Base-by-base conservation (phyloP, 345 rosid genomes). In the Gossypium thurberi region DNA sequence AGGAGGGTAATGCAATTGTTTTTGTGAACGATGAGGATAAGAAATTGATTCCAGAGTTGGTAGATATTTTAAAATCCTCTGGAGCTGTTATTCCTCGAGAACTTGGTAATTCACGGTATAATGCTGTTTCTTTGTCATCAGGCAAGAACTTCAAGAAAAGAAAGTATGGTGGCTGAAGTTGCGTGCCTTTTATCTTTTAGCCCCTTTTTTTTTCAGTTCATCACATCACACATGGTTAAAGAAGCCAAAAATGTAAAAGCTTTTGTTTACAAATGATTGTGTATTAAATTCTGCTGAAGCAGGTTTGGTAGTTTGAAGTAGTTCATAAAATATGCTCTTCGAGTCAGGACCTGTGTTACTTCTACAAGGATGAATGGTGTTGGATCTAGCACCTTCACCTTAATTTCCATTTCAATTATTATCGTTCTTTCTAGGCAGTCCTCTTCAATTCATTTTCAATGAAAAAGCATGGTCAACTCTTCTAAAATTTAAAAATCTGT, bases 1-100 rank as follows among this genome's bases (percentile, higher is more conserved):
- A 88, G 72, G 86, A 85, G 70, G 97, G 98, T 40, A 83, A 52
- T 23, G 88, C 96, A 10, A 72, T 94, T 75, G 78, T 81, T 28
- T 89, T 94, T 76, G 84, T 90, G 65, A 91, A 87, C 48, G 89
- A 88, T 74, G 97, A 91, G 76, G 85, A 82, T 74, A 89, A 80
- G 76, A 84, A 79, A 60, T 78, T 94, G 74, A 85, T 94, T 40
- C 85, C 89, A 28, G 95, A 89, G 62, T 76, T 92, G 56, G 80
- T 86, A 15, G 84, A 82, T 50, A 77, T 75, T 76, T 78, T 90
- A 64, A 88, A 84, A 78, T 85, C 91, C 28, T 85, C 91, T 52
- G 90, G 95, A 76, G 93, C 95, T 63, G 84, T 79, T 75, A 64
- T 94, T 69, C 97, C 98, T 57, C 86, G 85, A 73, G 89, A 92